phyloP scores from a whole-genome alignment of 2,329 filamentous ascomycete genomes.

The Xylariaceae sp. region DNA sequence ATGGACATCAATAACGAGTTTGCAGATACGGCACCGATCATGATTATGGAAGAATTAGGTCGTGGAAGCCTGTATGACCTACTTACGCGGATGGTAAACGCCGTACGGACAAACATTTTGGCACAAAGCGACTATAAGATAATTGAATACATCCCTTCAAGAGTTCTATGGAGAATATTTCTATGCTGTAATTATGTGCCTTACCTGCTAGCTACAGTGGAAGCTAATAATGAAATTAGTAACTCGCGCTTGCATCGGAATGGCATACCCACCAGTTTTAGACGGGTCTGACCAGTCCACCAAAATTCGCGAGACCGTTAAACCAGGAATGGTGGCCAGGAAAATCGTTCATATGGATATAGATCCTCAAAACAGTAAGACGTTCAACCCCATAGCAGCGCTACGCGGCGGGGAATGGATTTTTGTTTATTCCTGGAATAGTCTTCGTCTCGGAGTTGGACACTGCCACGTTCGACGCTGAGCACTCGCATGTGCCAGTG shows the following conservation, averaged over 20 bases:
- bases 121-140: background rate
- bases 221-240: slow-evolving; percentile 7
- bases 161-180: slow-evolving; percentile 21
- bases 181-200: slow-evolving; percentile 13
- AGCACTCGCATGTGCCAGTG: slow-evolving; percentile 1
- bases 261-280: slow-evolving; percentile 8
- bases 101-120: accelerated
- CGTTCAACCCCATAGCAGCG: too few relatives aligned
- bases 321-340: accelerated
- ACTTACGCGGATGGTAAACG: background rate
- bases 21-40: background rate
- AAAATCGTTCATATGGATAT: slow-evolving; percentile 18
- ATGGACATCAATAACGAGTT: slow-evolving; percentile 13
- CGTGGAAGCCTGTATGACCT: slow-evolving; percentile 1
- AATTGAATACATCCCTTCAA: slow-evolving; percentile 19
- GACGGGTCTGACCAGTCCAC: background rate
- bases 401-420: background rate
- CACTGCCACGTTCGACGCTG: background rate
- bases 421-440: background rate
- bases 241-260: slow-evolving; percentile 12
- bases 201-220: background rate
- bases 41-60: slow-evolving; percentile 19
- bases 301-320: slow-evolving; percentile 1
- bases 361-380: slow-evolving; percentile 17
- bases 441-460: slow-evolving; percentile 9